Conservation (phyloP, 1,139 yeast species). For the Saccharomyces pastorianus region DNA sequence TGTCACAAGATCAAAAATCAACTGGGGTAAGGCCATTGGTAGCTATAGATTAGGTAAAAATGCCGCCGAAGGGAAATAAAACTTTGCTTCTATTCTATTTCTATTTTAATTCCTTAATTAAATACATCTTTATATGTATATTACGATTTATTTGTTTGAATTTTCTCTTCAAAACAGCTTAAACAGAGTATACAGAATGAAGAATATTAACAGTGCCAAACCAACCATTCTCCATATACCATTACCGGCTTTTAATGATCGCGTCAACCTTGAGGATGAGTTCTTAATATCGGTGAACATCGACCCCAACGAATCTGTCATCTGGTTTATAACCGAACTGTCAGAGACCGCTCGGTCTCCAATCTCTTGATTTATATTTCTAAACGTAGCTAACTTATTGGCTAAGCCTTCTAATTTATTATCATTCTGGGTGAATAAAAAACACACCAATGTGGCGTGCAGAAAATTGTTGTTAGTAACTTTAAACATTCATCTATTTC, state of each 20-base stretch:
- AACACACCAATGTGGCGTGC: not conserved
- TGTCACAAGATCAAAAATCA: conserved; percentile 79
- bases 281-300: conserved; percentile 53
- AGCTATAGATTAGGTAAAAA: conserved; percentile 84
- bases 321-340: conserved; percentile 45
- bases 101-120: not conserved
- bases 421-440: conserved; percentile 39
- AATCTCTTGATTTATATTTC: conserved; percentile 56
- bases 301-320: conserved; percentile 53
- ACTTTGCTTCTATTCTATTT: not conserved
- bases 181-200: conserved; percentile 59
- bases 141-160: not conserved
- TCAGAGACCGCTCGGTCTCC: conserved; percentile 53
- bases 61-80: conserved; percentile 41
- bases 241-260: conserved; percentile 51
- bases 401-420: conserved; percentile 51
- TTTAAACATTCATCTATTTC: not conserved
- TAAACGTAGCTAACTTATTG: conserved; percentile 50
- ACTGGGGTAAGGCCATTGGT: conserved; percentile 93
- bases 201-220: conserved; percentile 50
- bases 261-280: conserved; percentile 59
- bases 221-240: conserved; percentile 51
- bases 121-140: not conserved
- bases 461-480: not conserved
- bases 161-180: conserved; percentile 38